Conservation (phyloP, 169 alveolate species). For the Babesia bovis region DNA sequence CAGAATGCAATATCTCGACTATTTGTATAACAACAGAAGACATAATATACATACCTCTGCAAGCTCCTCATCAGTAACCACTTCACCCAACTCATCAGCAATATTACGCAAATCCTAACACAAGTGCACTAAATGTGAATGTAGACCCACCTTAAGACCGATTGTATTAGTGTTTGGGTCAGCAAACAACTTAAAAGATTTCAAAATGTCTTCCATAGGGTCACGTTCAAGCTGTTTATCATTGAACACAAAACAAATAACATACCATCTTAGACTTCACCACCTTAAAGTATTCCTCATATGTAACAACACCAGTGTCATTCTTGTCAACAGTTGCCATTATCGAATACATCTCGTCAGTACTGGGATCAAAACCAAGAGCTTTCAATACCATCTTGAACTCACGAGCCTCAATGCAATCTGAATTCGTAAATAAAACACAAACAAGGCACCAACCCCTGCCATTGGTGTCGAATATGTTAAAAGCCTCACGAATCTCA, state of each 20-base stretch:
- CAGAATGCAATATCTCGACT: not conserved
- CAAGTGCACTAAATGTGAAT: not conserved
- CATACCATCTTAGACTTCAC: constrained; percentile 77
- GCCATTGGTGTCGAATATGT: constrained; percentile 95
- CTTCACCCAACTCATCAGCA: constrained; percentile 98
- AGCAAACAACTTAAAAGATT: constrained; percentile 94
- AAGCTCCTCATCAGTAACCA: constrained; percentile 95
- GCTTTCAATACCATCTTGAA: constrained; percentile 98
- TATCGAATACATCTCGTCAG: constrained; percentile 92
- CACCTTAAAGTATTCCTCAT: constrained; percentile 80
- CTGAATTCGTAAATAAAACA: constrained; percentile 24
- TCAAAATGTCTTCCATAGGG: constrained; percentile 93
- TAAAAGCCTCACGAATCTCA: constrained; percentile 97
- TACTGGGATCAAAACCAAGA: constrained; percentile 97
- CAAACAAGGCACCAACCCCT: constrained; percentile 79
- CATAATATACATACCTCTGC: constrained; percentile 78
- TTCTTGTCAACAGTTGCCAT: constrained; percentile 92
- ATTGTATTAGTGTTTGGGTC: constrained; percentile 96
- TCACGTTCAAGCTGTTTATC: constrained; percentile 85
- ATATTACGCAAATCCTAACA: constrained; percentile 92
- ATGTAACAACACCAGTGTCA: constrained; percentile 84
- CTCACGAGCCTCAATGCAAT: constrained; percentile 93
- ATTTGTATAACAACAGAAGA: constrained; percentile 2
- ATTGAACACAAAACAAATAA: not conserved
- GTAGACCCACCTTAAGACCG: constrained; percentile 82